These are phyloP conservation scores for Kwoniella dejecticola DNA, from an alignment of 768 basidiomycete species.

Conservation along the genomic window DNA sequence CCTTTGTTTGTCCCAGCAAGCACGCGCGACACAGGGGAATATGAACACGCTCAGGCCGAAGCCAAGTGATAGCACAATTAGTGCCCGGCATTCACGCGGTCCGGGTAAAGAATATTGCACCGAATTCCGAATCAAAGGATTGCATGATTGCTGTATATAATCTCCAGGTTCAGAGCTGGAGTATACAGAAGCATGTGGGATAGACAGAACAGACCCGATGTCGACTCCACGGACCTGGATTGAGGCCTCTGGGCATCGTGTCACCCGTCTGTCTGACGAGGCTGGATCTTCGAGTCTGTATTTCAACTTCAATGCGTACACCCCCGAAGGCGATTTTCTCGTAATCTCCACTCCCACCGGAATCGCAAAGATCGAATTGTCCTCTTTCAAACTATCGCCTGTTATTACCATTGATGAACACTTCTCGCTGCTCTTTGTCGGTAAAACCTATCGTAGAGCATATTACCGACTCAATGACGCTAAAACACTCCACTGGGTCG, in stretches of 20 bases:
- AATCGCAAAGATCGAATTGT: constrained; percentile 18
- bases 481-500: constrained; percentile 21
- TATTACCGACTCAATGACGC: constrained; percentile 20
- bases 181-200: too few relatives aligned
- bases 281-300: constrained; percentile 12
- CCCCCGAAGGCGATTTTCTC: constrained; percentile 23
- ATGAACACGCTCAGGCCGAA: too few relatives aligned
- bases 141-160: too few relatives aligned
- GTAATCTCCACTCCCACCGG: constrained; percentile 24
- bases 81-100: too few relatives aligned
- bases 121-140: too few relatives aligned
- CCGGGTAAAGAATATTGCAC: too few relatives aligned
- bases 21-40: too few relatives aligned
- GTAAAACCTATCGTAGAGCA: constrained; percentile 9
- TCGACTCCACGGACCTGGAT: constrained; percentile 10
- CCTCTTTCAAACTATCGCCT: constrained; percentile 1
- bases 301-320: constrained; percentile 33
- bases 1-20: too few relatives aligned
- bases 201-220: neutral
- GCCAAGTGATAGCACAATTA: too few relatives aligned
- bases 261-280: constrained; percentile 12
- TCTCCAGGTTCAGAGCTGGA: too few relatives aligned
- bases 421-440: constrained; percentile 27
- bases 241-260: constrained; percentile 12
- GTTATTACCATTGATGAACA: constrained; percentile 18